Base-by-base conservation (phyloP, 192 early-diverging fungal genomes). In the Coemansia furcata region DNA sequence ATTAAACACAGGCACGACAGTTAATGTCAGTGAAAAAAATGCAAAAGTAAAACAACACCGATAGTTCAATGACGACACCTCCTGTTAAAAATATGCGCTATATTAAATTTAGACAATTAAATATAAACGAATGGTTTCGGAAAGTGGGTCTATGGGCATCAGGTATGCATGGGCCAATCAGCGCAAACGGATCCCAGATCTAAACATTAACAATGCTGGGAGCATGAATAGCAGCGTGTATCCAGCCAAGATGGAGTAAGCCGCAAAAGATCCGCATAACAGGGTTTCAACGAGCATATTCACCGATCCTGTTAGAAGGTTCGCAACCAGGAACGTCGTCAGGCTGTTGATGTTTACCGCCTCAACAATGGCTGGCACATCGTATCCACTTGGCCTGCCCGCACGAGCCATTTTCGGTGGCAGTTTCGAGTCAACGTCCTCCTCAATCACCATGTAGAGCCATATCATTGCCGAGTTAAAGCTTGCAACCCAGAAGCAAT, bases 271-370 rank as follows among this genome's bases (percentile, higher is more conserved):
- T 0, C 75, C 62, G n/a, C 86, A 82, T 36, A 85, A 83, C 23
- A 98, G 78, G 6, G 97, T 98, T 63, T 92, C 80, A 12, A 94
- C 73, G 2, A 86, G 73, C 67, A 97, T 68, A 75, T 98, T 98
- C 8, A 94, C 82, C 1, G 88, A 32, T 3, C 97, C 97, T 0
- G 97, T 98, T 47, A 94, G 67, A 6, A 97, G 40, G 71, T 98
- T 98, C 21, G 92, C 96, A 36, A 97, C 60, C 32, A 98, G 72
- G 76, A 98, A 98, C 14, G 89, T 84, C 5, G 86, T 85, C 61
- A 98, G 75, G 47, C 93, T 92, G 82, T 96, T 94, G 37, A 67
- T 71, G 74, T 96, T 95, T 62, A 97, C 79, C 14, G 86, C 86
- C 17, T 87, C 84, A 12, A 93, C 72, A 11, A 94, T 62, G 33